phyloP scores from a whole-genome alignment of 2,329 filamentous ascomycete species.

The Exophiala dermatitidis region DNA sequence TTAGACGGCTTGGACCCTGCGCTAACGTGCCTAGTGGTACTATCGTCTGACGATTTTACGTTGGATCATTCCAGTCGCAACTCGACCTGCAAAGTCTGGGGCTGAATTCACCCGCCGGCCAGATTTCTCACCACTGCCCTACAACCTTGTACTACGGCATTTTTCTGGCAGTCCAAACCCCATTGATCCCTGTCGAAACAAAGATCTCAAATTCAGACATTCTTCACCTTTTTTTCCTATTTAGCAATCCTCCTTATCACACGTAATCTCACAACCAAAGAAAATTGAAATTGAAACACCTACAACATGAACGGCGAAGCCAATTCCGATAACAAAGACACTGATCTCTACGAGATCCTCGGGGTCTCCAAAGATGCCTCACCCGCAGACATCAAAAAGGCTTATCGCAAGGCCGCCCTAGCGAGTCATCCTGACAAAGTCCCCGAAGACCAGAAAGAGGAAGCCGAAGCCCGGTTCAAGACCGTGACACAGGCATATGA shows the following conservation, averaged over 20 bases:
- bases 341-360: slow-evolving; percentile 27
- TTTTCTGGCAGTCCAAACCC: too few species aligned
- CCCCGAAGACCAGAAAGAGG: slow-evolving; percentile 71
- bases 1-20: too few species aligned
- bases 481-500: slow-evolving; percentile 90
- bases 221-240: background rate
- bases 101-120: too few species aligned
- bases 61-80: too few species aligned
- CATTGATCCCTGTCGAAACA: background rate
- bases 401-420: slow-evolving; percentile 90
- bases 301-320: slow-evolving; percentile 18
- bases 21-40: too few species aligned
- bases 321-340: slow-evolving; percentile 8
- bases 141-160: too few species aligned
- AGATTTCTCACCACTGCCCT: too few species aligned
- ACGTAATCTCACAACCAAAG: background rate
- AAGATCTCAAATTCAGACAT: background rate
- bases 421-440: slow-evolving; percentile 92
- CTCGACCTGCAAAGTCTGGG: too few species aligned
- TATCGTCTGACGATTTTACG: too few species aligned
- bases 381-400: slow-evolving; percentile 44
- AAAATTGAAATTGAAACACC: background rate
- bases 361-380: slow-evolving; percentile 55
- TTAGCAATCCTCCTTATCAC: background rate
- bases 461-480: slow-evolving; percentile 90